Evolutionary conservation across 768 basidiomycete species (phyloP).

Genomic region (Naganishia kalamii): DNA sequence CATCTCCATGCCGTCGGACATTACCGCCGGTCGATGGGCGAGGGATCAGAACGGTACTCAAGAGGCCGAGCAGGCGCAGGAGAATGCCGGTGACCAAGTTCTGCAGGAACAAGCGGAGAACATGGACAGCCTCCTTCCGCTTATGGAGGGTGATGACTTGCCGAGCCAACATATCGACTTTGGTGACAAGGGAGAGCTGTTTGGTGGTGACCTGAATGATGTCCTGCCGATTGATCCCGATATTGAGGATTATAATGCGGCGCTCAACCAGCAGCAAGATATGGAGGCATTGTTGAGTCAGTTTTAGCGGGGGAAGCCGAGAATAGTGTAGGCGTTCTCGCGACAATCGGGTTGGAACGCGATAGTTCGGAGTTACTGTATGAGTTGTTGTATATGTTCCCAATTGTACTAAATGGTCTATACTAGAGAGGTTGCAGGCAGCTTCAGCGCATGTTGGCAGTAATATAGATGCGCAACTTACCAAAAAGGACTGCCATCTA

Average conservation of each 20-base stretch:
- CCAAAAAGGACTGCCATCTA: neutral
- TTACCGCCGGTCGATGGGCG: slow-evolving; percentile 20
- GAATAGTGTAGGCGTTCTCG: neutral
- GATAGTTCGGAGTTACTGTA: neutral
- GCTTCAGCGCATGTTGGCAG: neutral
- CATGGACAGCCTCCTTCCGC: neutral
- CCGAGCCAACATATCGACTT: slow-evolving; percentile 23
- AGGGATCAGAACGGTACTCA: neutral
- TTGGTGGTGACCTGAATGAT: slow-evolving; percentile 14
- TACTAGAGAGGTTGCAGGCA: neutral
- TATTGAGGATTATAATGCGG: slow-evolving; percentile 22
- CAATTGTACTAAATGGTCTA: neutral
- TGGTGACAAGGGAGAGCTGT: slow-evolving; percentile 21
- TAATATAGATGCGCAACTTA: neutral
- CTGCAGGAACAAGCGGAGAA: neutral
- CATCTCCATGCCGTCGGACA: slow-evolving; percentile 15
- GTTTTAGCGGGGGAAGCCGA: neutral
- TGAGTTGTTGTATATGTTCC: neutral
- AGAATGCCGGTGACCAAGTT: neutral
- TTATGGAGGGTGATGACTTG: slow-evolving; percentile 14
- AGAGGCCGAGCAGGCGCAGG: neutral
- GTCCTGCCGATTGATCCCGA: slow-evolving; percentile 20
- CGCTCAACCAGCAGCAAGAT: slow-evolving; percentile 22
- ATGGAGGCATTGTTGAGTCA: slow-evolving; percentile 15
- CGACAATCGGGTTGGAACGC: neutral